Base-by-base conservation (phyloP, 1,139 yeast genomes). In the Candida freyschussii region DNA sequence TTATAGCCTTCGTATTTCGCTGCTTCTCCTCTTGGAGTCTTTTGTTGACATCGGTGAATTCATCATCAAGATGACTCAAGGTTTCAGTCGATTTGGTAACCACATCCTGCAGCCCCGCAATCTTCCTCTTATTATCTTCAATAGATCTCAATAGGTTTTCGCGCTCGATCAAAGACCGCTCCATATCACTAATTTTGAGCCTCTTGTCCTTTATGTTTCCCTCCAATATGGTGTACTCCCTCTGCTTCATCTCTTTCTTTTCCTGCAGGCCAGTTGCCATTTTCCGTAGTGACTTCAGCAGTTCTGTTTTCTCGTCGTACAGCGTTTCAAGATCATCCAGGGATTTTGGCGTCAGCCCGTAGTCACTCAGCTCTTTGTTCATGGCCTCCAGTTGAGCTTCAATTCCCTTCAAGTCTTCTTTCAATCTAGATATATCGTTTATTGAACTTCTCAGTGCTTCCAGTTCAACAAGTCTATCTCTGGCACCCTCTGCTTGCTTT, bases 151-250 rank as follows among this genome's bases (percentile, higher is more conserved):
- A 55, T 39, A 63, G 54, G 39, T 52, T 60, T 16, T 53, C 53
- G 19, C 49, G 59, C 35, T 76, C 78, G 26, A 69, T 53, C 12
- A 73, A 55, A 1, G 72, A 56, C 30, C 62, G 65, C 44, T 78
- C 83, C 30, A 78, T 57, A 36, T 72, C 71, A 43, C 76, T 72
- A 8, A 85, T 70, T 4, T 56, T 56, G 17, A 79, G 57, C 43
- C 67, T 69, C 38, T 70, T 69, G 45, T 81, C 87, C 41, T 78
- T 76, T 7, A 81, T 59, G 19, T 60, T 56, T 28, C 60, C 68
- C 30, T 80, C 77, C 19, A 79, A 48, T 14, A 64, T 61, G n/a
- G 67, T 62, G 17, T 72, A 45, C 28, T 72, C 78, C 29, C 64
- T 65, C 20, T 71, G 70, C 13, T 60, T 61, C 4, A 51, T 40